Evolutionary conservation across 345 rosid genomes (phyloP), one percentile per base, ranked within the genome.

Genomic region (Orychophragmus violaceus): DNA sequence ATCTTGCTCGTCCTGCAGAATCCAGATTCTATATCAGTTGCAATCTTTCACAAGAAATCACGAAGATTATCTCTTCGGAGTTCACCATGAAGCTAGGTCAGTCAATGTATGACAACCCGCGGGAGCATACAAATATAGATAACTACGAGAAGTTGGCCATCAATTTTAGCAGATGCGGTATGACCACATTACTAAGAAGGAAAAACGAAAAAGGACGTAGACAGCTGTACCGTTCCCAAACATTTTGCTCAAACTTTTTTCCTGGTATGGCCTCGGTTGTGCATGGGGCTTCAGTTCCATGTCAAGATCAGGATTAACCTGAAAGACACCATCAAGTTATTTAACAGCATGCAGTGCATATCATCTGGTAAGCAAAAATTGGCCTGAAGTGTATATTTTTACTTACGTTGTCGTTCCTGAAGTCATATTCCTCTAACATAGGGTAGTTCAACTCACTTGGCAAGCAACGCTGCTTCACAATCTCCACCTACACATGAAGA

Each of bases 371-470:
- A 19, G 66, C 2, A 55, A 46, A 44, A 3, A 37, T 18, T 19
- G 42, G 52, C 30, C 18, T 45, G 2, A 37, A 35, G 46, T 21
- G 18, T 50, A 60, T 27, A 17, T 35, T 19, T 16, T 64, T 62
- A 68, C 96, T 78, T 71, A 90, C 99, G 27, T 89, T 82, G 77
- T 90, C 97, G 77, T 94, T 88, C 75, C 88, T 81, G 78, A 90
- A 94, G 72, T 90, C 97, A 56, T 94, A 94, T 78, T 90, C 99
- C 82, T 94, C 99, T 81, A 94, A 75, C 99, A 94, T 90, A 35
- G 99, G 99, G 82, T 90, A 90, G 72, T 94, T 94, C 70, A 90
- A 79, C 56, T 90, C 97, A 83, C 86, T 87, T n/a, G 99, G 95
- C 84, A 94, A 80, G 86, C 99, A 94, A 8, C 88, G 90, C 70